Evolutionary conservation across 805 yeast species (phyloP).

Genomic region (Yarrowia porcina): DNA sequence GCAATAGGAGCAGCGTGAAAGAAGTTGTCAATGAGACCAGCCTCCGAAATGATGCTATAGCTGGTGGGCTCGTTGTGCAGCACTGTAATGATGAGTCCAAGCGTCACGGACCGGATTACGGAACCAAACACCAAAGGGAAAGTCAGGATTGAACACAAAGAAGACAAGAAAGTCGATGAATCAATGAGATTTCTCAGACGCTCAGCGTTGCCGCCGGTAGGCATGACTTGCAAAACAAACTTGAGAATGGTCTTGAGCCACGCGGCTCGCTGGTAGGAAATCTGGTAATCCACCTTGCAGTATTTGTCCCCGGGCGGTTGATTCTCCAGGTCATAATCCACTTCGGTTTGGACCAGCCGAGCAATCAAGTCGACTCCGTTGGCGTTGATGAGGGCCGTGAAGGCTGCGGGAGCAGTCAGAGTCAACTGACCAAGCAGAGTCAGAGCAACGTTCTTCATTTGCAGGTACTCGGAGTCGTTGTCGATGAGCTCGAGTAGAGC

Average conservation of each 20-base stretch:
- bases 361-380: slow-evolving; percentile 66
- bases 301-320: slow-evolving; percentile 47
- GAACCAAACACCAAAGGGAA: slow-evolving; percentile 66
- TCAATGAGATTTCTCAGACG: slow-evolving; percentile 81
- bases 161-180: slow-evolving; percentile 64
- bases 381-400: slow-evolving; percentile 60
- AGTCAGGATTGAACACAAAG: slow-evolving; percentile 52
- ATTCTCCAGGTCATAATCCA: slow-evolving; percentile 51
- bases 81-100: slow-evolving; percentile 64
- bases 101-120: slow-evolving; percentile 54
- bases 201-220: slow-evolving; percentile 71
- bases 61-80: slow-evolving; percentile 92
- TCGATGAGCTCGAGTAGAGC: slow-evolving; percentile 61
- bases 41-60: slow-evolving; percentile 72
- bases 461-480: slow-evolving; percentile 49
- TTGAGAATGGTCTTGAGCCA: slow-evolving; percentile 59
- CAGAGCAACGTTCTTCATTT: slow-evolving; percentile 61
- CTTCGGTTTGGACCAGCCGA: slow-evolving; percentile 58
- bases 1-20: too few species aligned
- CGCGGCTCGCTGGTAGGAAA: slow-evolving; percentile 37
- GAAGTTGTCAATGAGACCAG: slow-evolving; percentile 64
- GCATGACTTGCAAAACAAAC: slow-evolving; percentile 59
- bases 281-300: slow-evolving; percentile 42
- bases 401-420: slow-evolving; percentile 42
- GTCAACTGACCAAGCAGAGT: slow-evolving; percentile 50